Conservation (phyloP, 495 filamentous ascomycete species). For the Endocarpon pusillum region DNA sequence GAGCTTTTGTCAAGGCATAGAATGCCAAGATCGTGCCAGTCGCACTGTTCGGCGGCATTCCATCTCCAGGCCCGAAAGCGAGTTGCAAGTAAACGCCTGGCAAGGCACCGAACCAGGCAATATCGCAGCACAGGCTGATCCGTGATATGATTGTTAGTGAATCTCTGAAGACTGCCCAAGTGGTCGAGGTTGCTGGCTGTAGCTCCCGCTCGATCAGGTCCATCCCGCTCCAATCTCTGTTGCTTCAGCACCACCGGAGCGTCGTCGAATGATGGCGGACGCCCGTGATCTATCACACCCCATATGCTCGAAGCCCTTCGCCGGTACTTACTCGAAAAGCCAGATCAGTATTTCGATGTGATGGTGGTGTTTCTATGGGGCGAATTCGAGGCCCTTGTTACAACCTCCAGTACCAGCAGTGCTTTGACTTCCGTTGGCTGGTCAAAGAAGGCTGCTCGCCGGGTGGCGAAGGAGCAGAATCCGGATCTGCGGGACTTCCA, state of each 20-base stretch:
- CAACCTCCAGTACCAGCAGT: not conserved
- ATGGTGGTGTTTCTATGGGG: not conserved
- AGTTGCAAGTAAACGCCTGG: no score
- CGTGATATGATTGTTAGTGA: not conserved
- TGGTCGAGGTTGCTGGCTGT: not conserved
- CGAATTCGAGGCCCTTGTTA: not conserved
- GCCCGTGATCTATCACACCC: not conserved
- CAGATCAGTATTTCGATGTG: not conserved
- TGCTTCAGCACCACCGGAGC: not conserved
- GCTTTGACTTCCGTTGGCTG: not conserved
- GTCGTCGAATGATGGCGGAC: not conserved
- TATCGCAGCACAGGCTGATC: not conserved
- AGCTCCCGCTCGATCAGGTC: not conserved
- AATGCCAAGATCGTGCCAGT: no score
- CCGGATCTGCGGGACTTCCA: not conserved
- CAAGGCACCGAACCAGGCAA: not conserved
- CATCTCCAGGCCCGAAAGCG: no score
- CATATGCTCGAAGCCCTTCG: not conserved
- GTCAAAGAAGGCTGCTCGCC: not conserved
- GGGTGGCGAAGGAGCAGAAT: not conserved
- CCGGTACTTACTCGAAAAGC: not conserved
- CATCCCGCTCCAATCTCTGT: not conserved
- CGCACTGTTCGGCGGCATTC: no score
- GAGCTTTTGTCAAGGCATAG: no score
- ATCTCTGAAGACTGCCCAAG: not conserved